phyloP scores from a whole-genome alignment of 2,329 filamentous ascomycete species.

The Penicillium sp. region DNA sequence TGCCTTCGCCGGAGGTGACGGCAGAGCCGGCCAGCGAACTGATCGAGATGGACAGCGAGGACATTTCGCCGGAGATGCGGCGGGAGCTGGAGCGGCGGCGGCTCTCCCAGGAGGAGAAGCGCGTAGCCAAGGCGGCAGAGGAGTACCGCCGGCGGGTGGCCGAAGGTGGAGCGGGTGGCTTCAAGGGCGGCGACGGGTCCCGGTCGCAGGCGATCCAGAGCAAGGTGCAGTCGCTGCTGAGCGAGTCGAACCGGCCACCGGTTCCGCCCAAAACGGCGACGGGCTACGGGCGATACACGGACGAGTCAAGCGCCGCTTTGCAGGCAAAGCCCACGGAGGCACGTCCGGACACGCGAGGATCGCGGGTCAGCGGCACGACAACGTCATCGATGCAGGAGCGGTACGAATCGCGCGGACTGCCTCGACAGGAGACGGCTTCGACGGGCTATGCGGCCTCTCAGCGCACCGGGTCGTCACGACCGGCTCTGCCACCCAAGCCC shows the following conservation, averaged over 20 bases:
- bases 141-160: constrained; percentile 74
- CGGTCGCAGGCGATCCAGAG: constrained; percentile 80
- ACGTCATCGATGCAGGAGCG: too few relatives aligned
- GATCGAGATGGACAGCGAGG: constrained; percentile 51
- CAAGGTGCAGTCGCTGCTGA: constrained; percentile 72
- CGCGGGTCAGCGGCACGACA: too few relatives aligned
- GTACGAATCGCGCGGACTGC: too few relatives aligned
- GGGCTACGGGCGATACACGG: constrained; percentile 82
- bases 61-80: constrained; percentile 75
- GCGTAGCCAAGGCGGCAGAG: constrained; percentile 78
- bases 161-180: constrained; percentile 46
- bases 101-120: constrained; percentile 76
- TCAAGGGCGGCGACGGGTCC: constrained; percentile 45
- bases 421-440: too few relatives aligned
- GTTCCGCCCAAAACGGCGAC: constrained; percentile 70
- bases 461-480: constrained; percentile 36
- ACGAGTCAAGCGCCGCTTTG: constrained; percentile 36
- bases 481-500: constrained; percentile 53
- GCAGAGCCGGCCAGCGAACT: too few relatives aligned
- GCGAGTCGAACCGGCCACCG: constrained; percentile 60
- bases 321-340: constrained; percentile 34
- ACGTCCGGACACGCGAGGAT: too few relatives aligned
- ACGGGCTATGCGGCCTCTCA: too few relatives aligned
- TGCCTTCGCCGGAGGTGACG: constrained; percentile 43
- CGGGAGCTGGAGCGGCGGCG: constrained; percentile 77